Base-by-base conservation (phyloP, 176 grass and related monocot genomes). In the Phragmites australis region DNA sequence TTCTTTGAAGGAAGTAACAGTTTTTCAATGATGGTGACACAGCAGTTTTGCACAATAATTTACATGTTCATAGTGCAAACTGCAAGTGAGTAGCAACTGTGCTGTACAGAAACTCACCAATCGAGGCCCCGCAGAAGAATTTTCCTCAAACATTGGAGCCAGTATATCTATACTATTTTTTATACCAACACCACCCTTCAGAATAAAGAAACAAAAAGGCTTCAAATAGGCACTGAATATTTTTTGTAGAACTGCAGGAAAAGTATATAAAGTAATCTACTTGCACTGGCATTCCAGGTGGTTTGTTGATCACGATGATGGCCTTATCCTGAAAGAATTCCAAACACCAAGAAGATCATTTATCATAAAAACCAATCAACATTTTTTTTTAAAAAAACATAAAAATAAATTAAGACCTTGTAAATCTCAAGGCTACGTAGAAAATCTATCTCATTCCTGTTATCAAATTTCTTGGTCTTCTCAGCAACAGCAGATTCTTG, bases 291-390 rank as follows among this genome's bases (percentile, higher is more conserved):
- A 97, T 85, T 72, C 94, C 89, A 68, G 85, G 87, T 61, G 94
- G 94, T 80, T 94, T 97, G 72, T 97, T 97, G 44, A 97, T 45
- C 54, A 88, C 94, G 64, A 97, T 87, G 66, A 94, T 90, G 42
- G 83, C 85, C n/a, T 76, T 69, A 77, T 97, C 91, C 94, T 97
- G 82, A 76, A 90, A 43, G 9, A 41, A 63, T 86, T 74, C 39
- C 14, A 79, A 46, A 77, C n/a, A 88, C 43, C 39, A 68, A 37
- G 16, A 18, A 80, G 21, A 54, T 70, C 31, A 63, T 68, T 84
- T 72, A 69, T 59, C 71, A 77, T 29, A 14, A 13, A 92, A 39
- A 31, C 59, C 42, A 63, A 74, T 82, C 13, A 48, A 87, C 12
- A 51, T 68, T 47, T 40, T 65, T 18, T 72, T 44, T n/a, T n/a